Conservation (phyloP, 148 eudicot species). For the Arbutus unedo region DNA sequence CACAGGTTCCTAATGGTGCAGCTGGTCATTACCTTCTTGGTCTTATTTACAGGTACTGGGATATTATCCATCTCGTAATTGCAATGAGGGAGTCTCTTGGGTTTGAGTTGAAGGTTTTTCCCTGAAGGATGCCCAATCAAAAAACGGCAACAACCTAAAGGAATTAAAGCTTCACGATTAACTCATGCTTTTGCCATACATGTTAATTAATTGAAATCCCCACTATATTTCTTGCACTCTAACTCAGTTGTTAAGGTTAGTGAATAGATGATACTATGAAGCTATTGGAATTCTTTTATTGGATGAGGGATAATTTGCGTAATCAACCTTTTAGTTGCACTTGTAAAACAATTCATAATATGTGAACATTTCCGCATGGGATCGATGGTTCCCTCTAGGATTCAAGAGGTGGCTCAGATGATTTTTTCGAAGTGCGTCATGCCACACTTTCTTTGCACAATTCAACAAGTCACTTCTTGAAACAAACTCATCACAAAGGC, state of each 20-base stretch:
- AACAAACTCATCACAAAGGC: no score
- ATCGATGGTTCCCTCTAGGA: background rate
- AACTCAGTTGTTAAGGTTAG: background rate
- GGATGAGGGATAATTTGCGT: background rate
- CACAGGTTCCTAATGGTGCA: conserved; percentile 90
- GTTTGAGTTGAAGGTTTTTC: background rate
- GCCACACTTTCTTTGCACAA: no score
- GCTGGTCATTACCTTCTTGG: conserved; percentile 99
- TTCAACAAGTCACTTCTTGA: no score
- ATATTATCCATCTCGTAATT: background rate
- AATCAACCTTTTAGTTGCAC: background rate
- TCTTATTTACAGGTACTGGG: conserved; percentile 72
- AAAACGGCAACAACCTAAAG: background rate
- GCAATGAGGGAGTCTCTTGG: background rate
- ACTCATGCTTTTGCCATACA: no score
- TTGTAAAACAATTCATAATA: background rate
- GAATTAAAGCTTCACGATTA: background rate
- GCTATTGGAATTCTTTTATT: background rate
- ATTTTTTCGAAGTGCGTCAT: no score
- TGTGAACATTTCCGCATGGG: background rate
- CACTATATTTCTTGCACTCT: background rate
- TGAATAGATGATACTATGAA: background rate
- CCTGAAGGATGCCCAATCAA: no score
- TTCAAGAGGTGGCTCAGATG: no score
- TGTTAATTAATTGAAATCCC: background rate